Percentiles rank a stretch among this genome's conserved stretches.
phyloP scores from a whole-genome alignment of 2,329 filamentous ascomycete genomes.

The Nemania sp. region DNA sequence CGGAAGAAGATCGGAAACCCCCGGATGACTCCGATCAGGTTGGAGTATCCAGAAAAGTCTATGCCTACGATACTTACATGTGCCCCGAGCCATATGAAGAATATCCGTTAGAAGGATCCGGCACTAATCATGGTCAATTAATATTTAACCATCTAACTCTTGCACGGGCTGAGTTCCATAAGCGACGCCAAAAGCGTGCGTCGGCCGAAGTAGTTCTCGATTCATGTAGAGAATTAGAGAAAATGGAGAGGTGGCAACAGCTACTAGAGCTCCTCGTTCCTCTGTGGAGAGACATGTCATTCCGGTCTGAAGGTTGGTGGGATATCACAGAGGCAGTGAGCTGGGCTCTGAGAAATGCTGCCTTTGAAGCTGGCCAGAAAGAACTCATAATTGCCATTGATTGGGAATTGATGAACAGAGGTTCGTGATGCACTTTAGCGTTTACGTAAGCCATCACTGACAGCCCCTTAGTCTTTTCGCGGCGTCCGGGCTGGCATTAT shows the following conservation, averaged over 20 bases:
- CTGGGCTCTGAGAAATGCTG: slow-evolving; percentile 63
- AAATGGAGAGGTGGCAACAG: slow-evolving; percentile 54
- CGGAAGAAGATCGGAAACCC: slow-evolving; percentile 60
- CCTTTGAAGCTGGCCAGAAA: slow-evolving; percentile 54
- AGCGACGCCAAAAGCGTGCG: slow-evolving; percentile 55
- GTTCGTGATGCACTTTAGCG: slow-evolving; percentile 44
- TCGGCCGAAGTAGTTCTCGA: slow-evolving; percentile 61
- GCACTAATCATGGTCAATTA: slow-evolving; percentile 58
- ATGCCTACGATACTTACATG: slow-evolving; percentile 67
- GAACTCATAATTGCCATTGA: slow-evolving; percentile 64
- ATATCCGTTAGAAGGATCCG: slow-evolving; percentile 53
- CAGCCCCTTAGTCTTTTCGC: slow-evolving; percentile 53
- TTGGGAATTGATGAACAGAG: slow-evolving; percentile 65
- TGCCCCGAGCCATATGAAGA: slow-evolving; percentile 66
- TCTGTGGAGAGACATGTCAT: slow-evolving; percentile 60
- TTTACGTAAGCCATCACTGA: not conserved
- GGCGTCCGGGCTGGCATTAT: slow-evolving; percentile 61
- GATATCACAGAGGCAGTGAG: slow-evolving; percentile 62
- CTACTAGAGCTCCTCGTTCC: slow-evolving; percentile 58
- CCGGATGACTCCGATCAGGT: slow-evolving; percentile 54
- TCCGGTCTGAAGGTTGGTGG: slow-evolving; percentile 62
- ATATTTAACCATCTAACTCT: slow-evolving; percentile 57
- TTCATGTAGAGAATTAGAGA: slow-evolving; percentile 58
- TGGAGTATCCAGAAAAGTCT: slow-evolving; percentile 53
- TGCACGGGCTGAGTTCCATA: slow-evolving; percentile 58